phyloP scores from a whole-genome alignment of 2,329 filamentous ascomycete species.

The Aureobasidium sp. region DNA sequence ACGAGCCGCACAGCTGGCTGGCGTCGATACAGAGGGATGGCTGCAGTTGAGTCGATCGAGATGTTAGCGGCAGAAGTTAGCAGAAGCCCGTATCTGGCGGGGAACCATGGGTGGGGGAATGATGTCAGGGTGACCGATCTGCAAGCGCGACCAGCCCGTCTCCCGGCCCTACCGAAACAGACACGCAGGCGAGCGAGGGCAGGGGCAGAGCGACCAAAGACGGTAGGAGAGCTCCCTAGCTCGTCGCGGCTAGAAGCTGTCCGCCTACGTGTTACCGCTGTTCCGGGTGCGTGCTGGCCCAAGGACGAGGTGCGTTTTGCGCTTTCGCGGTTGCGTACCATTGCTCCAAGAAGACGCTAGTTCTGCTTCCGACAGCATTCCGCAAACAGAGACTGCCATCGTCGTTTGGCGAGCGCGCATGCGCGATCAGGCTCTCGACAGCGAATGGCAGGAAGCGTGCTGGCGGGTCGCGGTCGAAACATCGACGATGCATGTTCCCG shows the following conservation, averaged over 20 bases:
- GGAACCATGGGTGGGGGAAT: conserved; percentile 1
- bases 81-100: neutral
- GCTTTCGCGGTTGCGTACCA: conserved; percentile 5
- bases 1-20: conserved; percentile 9
- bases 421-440: neutral
- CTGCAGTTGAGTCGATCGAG: conserved; percentile 6
- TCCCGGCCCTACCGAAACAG: conserved; percentile 4
- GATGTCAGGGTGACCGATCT: conserved; percentile 10
- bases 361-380: neutral
- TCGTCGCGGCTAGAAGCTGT: conserved; percentile 5
- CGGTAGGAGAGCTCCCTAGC: conserved; percentile 1
- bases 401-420: no score
- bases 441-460: neutral
- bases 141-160: neutral
- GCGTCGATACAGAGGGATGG: conserved; percentile 4
- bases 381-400: neutral
- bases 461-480: conserved; percentile 1
- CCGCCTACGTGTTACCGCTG: neutral
- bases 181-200: neutral
- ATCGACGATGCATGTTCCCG: conserved; percentile 6
- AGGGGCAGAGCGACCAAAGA: neutral
- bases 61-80: conserved; percentile 8
- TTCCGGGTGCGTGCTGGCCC: neutral
- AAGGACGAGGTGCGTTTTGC: neutral
- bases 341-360: neutral